Evolutionary conservation across 2,329 filamentous ascomycete genomes (phyloP).

Genomic region (Trichoderma atroviride): DNA sequence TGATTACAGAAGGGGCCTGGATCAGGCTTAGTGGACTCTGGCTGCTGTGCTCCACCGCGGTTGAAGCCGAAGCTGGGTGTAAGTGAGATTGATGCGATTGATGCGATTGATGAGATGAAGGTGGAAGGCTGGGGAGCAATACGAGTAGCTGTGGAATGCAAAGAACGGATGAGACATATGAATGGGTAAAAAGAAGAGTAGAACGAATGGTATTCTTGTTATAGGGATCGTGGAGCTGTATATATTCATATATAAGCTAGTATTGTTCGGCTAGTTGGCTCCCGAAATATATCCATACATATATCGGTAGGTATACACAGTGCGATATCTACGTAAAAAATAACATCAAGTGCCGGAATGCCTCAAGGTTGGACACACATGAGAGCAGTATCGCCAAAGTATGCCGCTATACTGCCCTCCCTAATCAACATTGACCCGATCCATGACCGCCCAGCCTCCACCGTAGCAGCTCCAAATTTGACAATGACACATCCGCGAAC

Average conservation of each 20-base stretch:
- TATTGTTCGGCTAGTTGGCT: background rate
- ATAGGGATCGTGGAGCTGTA: too few relatives aligned
- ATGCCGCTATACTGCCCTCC: constrained; percentile 69
- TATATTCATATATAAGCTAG: too few relatives aligned
- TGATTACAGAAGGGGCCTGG: constrained; percentile 2
- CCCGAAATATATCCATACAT: background rate
- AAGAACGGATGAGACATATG: too few relatives aligned
- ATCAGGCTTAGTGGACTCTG: constrained; percentile 15
- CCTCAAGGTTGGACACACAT: constrained; percentile 65
- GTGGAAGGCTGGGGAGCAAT: too few relatives aligned
- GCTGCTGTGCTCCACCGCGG: constrained; percentile 3
- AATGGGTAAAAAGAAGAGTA: too few relatives aligned
- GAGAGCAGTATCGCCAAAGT: constrained; percentile 80
- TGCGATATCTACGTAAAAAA: too few relatives aligned
- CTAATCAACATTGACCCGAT: constrained; percentile 72
- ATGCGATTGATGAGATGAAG: too few relatives aligned
- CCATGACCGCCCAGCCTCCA: constrained; percentile 82
- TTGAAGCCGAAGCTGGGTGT: constrained; percentile 1
- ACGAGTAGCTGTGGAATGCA: too few relatives aligned
- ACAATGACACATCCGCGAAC: constrained; percentile 84
- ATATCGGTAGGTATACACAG: background rate
- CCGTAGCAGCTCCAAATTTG: constrained; percentile 82
- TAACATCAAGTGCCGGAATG: background rate
- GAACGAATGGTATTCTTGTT: too few relatives aligned
- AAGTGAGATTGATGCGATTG: background rate